Base-by-base conservation (phyloP, 495 filamentous ascomycete genomes). In the Hypomontagnella submonticulosa region DNA sequence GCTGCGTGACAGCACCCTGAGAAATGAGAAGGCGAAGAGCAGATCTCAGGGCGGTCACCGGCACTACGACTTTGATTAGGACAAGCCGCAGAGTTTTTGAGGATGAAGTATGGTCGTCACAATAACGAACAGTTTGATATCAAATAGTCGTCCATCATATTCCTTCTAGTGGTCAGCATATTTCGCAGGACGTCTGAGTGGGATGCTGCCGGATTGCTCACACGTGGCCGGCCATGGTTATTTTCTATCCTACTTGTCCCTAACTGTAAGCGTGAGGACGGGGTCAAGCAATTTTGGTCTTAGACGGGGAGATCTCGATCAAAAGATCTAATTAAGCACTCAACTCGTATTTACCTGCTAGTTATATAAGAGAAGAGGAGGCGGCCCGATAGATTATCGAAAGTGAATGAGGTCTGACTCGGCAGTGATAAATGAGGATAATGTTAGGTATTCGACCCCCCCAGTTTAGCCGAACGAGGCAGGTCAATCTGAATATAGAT, bases 131-230 rank as follows among this genome's bases (percentile, higher is more conserved):
- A 34, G 23, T 69, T 69, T 12, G 60, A 63, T 69, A 69, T 69
- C 15, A 69, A 55, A 60, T 42, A 69, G 27, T 69, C 66, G 60
- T 69, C 66, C 66, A 69, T 69, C 66, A 69, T 63, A 47, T 69
- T 69, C 18, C 66, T 68, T 43, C 3, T 5, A 18, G 38, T 33
- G 0, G 40, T 52, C 13, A 53, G 32, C 13, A 20, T 36, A 11
- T 12, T 19, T 49, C 32, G 42, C 19, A 43, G 4, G 32, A 3
- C 18, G 4, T 23, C 7, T 43, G 9, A 34, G 2, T 34, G 27
- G 6, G 23, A 12, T 48, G 18, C 4, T 6, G 37, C 15, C 33
- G 7, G n/a, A 55, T 7, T 60, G 18, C 66, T 46, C 20, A 69
- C 66, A 69, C 66, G 20, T 69, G 66, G 19, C 66, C 66, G 1